These are phyloP conservation scores for Pseudonitzschia multistriata DNA, from an alignment of 108 stramenopile genomes.

Conservation along the genomic window DNA sequence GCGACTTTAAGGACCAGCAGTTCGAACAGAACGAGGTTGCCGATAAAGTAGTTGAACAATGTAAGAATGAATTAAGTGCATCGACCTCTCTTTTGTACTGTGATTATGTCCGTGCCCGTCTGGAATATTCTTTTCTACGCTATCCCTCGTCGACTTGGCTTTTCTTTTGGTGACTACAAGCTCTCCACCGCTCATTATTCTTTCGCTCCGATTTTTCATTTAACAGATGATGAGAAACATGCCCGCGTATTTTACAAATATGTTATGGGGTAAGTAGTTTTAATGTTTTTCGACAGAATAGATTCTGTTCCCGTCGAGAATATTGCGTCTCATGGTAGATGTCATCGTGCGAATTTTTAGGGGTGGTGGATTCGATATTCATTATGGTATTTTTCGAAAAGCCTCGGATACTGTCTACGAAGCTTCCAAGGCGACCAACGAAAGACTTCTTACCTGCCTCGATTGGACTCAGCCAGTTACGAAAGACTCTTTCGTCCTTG, in stretches of 20 bases:
- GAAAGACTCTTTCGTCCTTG: conserved; percentile 34
- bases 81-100: neutral
- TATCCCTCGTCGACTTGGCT: neutral
- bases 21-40: conserved; percentile 37
- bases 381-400: conserved; percentile 35
- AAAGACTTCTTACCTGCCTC: conserved; percentile 31
- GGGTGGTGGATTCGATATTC: conserved; percentile 42
- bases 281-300: neutral
- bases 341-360: neutral
- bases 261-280: conserved; percentile 25
- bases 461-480: conserved; percentile 38
- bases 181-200: neutral
- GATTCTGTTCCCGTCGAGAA: neutral
- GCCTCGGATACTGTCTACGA: conserved; percentile 38
- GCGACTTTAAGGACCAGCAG: conserved; percentile 39
- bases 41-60: conserved; percentile 40
- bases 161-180: neutral
- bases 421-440: conserved; percentile 35
- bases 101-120: neutral
- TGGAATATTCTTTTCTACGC: neutral
- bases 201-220: neutral
- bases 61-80: conserved; percentile 1
- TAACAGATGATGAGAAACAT: conserved; percentile 33
- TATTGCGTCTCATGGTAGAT: neutral
- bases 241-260: conserved; percentile 42